phyloP scores from a whole-genome alignment of 1,284 basidiomycete species.

The Entoloma clypeatum region DNA sequence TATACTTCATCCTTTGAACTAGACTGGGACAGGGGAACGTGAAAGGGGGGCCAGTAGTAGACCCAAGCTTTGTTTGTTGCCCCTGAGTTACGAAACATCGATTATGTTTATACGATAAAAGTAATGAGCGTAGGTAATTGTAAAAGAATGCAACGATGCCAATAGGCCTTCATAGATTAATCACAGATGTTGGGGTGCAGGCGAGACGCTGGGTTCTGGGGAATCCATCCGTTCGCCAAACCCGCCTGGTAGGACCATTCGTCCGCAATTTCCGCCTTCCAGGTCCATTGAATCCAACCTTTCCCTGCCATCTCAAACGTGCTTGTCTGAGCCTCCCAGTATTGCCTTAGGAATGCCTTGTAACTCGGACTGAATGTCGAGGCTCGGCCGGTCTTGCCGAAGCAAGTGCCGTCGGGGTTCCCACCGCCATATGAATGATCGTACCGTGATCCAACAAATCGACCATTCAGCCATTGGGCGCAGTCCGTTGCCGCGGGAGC shows the following conservation, averaged over 20 bases:
- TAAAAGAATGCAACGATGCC: no score
- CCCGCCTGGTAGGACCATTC: slow-evolving; percentile 80
- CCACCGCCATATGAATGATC: slow-evolving; percentile 76
- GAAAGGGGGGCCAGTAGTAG: slow-evolving; percentile 11
- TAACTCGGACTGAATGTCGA: slow-evolving; percentile 72
- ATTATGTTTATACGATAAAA: no score
- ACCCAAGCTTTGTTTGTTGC: slow-evolving; percentile 13
- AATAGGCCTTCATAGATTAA: no score
- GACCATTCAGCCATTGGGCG: slow-evolving; percentile 74
- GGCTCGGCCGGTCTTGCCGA: slow-evolving; percentile 65
- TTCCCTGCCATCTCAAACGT: slow-evolving; percentile 59
- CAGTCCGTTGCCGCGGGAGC: slow-evolving; percentile 83
- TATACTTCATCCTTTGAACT: slow-evolving; percentile 74
- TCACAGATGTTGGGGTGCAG: slow-evolving; percentile 41
- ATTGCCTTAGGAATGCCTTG: slow-evolving; percentile 79
- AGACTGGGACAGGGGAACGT: slow-evolving; percentile 7
- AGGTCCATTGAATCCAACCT: slow-evolving; percentile 75
- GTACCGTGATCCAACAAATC: slow-evolving; percentile 70
- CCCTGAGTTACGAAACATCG: no score
- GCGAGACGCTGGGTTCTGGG: slow-evolving; percentile 40
- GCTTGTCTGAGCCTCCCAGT: slow-evolving; percentile 81
- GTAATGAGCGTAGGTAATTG: no score
- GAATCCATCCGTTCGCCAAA: slow-evolving; percentile 81
- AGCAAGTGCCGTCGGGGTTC: slow-evolving; percentile 67
- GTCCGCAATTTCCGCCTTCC: slow-evolving; percentile 69